Percentiles rank a stretch among this genome's conserved stretches.
Conservation (phyloP, 139 green algal species). For the Spirogloea muscicola region DNA sequence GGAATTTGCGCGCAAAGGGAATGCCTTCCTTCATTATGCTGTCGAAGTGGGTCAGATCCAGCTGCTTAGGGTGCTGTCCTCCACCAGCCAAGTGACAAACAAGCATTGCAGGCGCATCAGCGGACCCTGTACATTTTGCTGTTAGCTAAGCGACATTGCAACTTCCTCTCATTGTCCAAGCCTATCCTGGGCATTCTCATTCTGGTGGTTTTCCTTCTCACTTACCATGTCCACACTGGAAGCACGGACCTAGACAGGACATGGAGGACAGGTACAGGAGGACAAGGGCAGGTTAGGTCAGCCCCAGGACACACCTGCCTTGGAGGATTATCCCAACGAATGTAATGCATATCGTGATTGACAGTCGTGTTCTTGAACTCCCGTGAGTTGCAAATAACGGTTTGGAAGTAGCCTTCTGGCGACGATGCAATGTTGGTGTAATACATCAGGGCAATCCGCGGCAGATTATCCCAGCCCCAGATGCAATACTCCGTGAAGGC, state of each 20-base stretch:
- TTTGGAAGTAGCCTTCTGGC: conserved; percentile 35
- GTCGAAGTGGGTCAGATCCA: background rate
- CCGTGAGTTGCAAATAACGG: conserved; percentile 34
- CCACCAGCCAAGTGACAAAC: too few species aligned
- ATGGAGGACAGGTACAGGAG: too few species aligned
- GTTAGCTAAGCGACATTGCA: too few species aligned
- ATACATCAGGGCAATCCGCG: conserved; percentile 34
- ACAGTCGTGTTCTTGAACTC: conserved; percentile 38
- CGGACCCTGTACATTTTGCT: too few species aligned
- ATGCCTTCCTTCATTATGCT: background rate
- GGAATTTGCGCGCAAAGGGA: conserved; percentile 20
- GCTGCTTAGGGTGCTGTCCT: conserved; percentile 9
- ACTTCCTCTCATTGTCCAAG: too few species aligned
- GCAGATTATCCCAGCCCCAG: conserved; percentile 36
- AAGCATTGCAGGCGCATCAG: too few species aligned
- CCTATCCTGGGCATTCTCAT: too few species aligned
- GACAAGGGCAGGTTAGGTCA: background rate
- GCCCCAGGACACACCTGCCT: conserved; percentile 3
- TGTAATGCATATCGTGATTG: conserved; percentile 29
- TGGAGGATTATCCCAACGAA: conserved; percentile 23
- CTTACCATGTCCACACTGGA: too few species aligned
- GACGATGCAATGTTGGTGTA: conserved; percentile 29
- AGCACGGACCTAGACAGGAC: too few species aligned
- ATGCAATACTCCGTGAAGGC: conserved; percentile 28
- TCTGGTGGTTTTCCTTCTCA: too few species aligned